Conservation (phyloP, 2,329 filamentous ascomycete genomes). For the Colletotrichum incanum region DNA sequence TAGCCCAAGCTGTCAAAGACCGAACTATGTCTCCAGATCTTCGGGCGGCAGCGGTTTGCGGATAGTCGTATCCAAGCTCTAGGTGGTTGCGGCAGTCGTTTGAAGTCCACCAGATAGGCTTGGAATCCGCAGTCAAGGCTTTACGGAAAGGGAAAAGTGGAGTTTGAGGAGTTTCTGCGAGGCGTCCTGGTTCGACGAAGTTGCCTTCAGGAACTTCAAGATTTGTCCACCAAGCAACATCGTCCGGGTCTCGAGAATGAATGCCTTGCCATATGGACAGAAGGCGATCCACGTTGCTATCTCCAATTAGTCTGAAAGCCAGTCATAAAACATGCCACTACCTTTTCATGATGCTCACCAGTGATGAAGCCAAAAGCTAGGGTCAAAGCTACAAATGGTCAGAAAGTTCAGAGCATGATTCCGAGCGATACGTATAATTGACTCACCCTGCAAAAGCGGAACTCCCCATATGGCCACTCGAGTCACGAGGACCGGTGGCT, state of each 20-base stretch:
- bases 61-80: conserved; percentile 31
- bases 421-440: not conserved
- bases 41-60: conserved; percentile 19
- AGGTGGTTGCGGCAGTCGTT: conserved; percentile 28
- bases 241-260: conserved; percentile 1
- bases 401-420: not conserved
- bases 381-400: not conserved
- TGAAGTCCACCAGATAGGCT: conserved; percentile 26
- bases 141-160: conserved; percentile 18
- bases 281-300: not conserved
- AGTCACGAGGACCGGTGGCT: not conserved
- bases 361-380: conserved; percentile 6
- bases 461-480: conserved; percentile 1
- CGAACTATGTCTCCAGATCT: not conserved
- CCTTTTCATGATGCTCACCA: not conserved
- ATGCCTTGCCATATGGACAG: conserved; percentile 2
- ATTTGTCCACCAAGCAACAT: conserved; percentile 15
- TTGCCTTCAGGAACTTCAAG: conserved; percentile 9
- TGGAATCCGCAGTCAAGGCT: not conserved
- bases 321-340: not conserved
- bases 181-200: not conserved
- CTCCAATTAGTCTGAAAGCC: not conserved
- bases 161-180: conserved; percentile 7
- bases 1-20: conserved; percentile 20
- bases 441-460: not conserved